Percentiles rank a stretch among this genome's conserved stretches.
These are phyloP conservation scores for Thelonectria olida DNA, from an alignment of 2,329 filamentous ascomycete species.

Conservation along the genomic window DNA sequence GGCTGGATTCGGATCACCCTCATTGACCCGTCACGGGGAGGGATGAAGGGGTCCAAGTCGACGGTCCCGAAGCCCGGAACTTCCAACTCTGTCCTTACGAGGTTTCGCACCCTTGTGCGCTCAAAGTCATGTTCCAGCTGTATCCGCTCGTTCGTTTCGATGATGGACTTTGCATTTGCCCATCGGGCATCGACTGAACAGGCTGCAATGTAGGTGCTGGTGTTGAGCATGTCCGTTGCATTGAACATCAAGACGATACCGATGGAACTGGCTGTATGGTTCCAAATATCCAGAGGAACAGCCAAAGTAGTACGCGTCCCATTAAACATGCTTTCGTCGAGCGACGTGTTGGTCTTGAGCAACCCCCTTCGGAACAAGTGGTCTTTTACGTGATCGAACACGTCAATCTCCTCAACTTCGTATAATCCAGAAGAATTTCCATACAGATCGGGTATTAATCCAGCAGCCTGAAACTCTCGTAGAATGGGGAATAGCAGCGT, in stretches of 20 bases:
- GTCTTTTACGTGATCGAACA: neutral
- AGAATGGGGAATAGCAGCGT: neutral
- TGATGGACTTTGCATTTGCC: neutral
- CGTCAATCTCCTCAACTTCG: neutral
- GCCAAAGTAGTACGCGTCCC: neutral
- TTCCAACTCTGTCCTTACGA: neutral
- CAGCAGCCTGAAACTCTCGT: neutral
- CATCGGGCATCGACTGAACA: neutral
- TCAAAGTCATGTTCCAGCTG: neutral
- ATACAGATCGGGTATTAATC: neutral
- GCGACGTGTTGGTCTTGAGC: neutral
- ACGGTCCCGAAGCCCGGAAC: neutral
- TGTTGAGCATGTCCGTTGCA: neutral
- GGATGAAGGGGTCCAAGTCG: neutral
- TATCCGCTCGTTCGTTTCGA: neutral
- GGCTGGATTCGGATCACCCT: neutral
- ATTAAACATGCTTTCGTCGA: neutral
- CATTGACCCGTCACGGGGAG: neutral
- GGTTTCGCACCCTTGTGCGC: neutral
- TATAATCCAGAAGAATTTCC: neutral
- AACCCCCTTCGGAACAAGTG: neutral
- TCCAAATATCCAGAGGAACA: neutral
- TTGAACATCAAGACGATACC: neutral
- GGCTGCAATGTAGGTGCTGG: neutral
- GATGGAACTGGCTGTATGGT: neutral